phyloP scores from a whole-genome alignment of 176 grass and related monocot genomes.

The Triticum timopheevii region DNA sequence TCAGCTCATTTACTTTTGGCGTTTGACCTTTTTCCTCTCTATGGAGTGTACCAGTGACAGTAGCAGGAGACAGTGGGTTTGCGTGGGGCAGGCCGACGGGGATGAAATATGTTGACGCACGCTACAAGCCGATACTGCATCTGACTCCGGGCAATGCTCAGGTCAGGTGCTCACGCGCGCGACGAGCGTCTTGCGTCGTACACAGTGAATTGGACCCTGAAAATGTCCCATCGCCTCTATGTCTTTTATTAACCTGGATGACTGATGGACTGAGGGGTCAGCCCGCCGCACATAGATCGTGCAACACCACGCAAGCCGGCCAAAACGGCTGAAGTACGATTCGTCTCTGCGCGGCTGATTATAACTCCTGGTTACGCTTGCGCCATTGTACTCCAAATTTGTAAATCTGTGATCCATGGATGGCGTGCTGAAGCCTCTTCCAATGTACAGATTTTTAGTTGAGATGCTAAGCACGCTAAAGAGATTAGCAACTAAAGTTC shows the following conservation, averaged over 20 bases:
- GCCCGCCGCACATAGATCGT: too few relatives aligned
- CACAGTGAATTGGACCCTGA: background rate
- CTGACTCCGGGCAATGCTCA: background rate
- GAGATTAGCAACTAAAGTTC: too few relatives aligned
- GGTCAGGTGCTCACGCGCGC: background rate
- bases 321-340: too few relatives aligned
- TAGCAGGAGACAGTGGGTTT: background rate
- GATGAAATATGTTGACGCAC: slow-evolving; percentile 30
- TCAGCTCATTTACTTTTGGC: background rate
- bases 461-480: too few relatives aligned
- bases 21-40: background rate
- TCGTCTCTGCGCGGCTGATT: too few relatives aligned
- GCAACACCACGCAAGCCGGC: background rate
- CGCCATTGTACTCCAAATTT: too few relatives aligned
- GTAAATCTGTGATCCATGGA: too few relatives aligned
- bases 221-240: background rate
- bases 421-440: too few relatives aligned
- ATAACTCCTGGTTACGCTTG: too few relatives aligned
- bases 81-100: background rate
- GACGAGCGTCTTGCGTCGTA: slow-evolving; percentile 2
- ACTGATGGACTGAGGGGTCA: background rate
- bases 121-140: background rate
- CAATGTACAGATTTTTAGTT: too few relatives aligned
- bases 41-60: background rate
- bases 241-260: background rate